phyloP scores from a whole-genome alignment of 1,284 basidiomycete genomes.

The Cryptococcus wingfieldii region DNA sequence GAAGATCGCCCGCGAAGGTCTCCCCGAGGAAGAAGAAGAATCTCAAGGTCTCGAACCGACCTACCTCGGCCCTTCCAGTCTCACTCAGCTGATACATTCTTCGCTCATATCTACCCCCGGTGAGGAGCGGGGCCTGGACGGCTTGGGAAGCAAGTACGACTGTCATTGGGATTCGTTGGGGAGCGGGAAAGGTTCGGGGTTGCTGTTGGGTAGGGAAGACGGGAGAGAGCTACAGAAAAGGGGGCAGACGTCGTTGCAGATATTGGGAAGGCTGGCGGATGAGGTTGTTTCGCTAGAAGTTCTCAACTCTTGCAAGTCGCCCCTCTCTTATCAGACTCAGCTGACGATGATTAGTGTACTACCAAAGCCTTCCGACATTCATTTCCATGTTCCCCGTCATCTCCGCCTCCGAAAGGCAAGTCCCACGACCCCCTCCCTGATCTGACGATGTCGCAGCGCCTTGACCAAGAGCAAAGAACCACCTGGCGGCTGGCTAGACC shows the following conservation, averaged over 20 bases:
- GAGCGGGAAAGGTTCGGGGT: neutral
- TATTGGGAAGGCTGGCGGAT: conserved; percentile 5
- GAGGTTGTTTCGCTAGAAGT: conserved; percentile 3
- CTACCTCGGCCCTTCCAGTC: conserved; percentile 6
- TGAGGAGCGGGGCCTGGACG: neutral
- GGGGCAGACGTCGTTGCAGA: neutral
- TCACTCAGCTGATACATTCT: conserved; percentile 5
- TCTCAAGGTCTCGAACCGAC: conserved; percentile 6
- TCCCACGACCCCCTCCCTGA: neutral
- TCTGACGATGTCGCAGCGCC: neutral
- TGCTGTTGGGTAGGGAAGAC: conserved; percentile 4
- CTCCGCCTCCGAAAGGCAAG: conserved; percentile 5
- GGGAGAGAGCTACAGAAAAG: neutral
- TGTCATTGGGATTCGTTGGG: conserved; percentile 4
- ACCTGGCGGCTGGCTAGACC: conserved; percentile 1
- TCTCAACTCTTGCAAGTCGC: conserved; percentile 3
- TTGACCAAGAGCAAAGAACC: neutral
- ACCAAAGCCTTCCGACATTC: conserved; percentile 1
- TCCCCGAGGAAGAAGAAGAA: neutral
- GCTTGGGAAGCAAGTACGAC: conserved; percentile 3
- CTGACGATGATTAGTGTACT: conserved; percentile 2
- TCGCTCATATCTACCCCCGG: neutral
- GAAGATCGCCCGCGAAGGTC: neutral
- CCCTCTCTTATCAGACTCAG: neutral
- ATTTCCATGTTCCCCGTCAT: conserved; percentile 8